Percentiles rank a stretch among this genome's conserved stretches.
phyloP scores from a whole-genome alignment of 345 rosid genomes.

The Brassica nigra region DNA sequence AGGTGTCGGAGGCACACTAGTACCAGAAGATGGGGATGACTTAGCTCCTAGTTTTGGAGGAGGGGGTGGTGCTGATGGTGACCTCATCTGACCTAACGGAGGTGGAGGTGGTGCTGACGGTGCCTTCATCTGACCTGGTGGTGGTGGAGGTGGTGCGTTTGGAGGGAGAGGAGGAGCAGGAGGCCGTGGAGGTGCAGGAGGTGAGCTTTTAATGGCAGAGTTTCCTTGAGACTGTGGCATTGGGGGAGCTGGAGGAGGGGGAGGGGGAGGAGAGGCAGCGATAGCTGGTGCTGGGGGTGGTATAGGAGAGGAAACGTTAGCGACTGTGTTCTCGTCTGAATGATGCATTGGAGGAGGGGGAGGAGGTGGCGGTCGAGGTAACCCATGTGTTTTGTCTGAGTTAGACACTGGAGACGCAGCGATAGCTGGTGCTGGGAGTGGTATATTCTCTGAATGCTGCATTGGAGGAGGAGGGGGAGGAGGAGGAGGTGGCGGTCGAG shows the following conservation, averaged over 20 bases:
- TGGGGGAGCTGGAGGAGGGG: conserved; percentile 40
- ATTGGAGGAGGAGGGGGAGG: conserved; percentile 23
- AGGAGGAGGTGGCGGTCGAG: conserved; percentile 20
- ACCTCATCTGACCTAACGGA: conserved; percentile 41
- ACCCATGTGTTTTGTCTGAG: background rate
- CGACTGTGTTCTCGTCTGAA: conserved; percentile 14
- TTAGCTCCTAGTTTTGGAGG: conserved; percentile 52
- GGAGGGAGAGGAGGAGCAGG: conserved; percentile 41
- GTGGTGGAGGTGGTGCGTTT: conserved; percentile 53
- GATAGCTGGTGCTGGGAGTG: conserved; percentile 30
- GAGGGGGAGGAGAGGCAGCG: conserved; percentile 39
- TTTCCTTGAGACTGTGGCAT: conserved; percentile 41
- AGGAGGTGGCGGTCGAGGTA: conserved; percentile 17
- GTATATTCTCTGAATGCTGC: conserved; percentile 16
- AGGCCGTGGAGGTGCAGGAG: conserved; percentile 58
- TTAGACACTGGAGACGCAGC: conserved; percentile 21
- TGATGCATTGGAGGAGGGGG: conserved; percentile 20
- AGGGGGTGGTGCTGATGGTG: conserved; percentile 47
- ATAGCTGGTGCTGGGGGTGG: conserved; percentile 33
- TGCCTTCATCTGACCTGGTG: conserved; percentile 40
- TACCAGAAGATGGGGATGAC: conserved; percentile 20
- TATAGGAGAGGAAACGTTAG: conserved; percentile 22
- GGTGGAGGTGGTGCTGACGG: conserved; percentile 49
- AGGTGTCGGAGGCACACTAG: conserved; percentile 48
- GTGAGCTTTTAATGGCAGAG: conserved; percentile 37